Evolutionary conservation across 805 yeast species (phyloP).

Genomic region (Schwanniomyces polymorphus): DNA sequence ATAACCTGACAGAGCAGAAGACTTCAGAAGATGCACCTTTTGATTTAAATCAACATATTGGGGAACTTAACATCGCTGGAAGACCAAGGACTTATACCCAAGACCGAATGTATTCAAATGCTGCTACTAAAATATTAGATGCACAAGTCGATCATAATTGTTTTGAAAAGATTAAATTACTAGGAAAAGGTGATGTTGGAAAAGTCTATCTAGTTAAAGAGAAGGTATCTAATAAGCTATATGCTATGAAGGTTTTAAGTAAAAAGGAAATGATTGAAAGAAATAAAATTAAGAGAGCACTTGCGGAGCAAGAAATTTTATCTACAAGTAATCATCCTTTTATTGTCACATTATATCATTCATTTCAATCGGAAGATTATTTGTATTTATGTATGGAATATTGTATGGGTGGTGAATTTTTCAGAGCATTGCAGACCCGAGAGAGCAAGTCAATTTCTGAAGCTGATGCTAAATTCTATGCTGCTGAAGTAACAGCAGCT

Average conservation of each 20-base stretch:
- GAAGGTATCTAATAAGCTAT: slow-evolving; percentile 67
- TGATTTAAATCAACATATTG: slow-evolving; percentile 42
- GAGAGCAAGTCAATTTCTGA: slow-evolving; percentile 83
- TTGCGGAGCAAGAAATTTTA: slow-evolving; percentile 95
- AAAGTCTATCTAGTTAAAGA: slow-evolving; percentile 91
- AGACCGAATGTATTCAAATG: slow-evolving; percentile 67
- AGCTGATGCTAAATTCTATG: slow-evolving; percentile 88
- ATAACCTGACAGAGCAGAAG: slow-evolving; percentile 11
- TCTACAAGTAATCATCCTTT: slow-evolving; percentile 97
- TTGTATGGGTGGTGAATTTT: slow-evolving; percentile 99
- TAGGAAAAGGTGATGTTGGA: slow-evolving; percentile 98
- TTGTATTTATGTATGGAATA: slow-evolving; percentile 96
- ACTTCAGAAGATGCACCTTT: slow-evolving; percentile 37
- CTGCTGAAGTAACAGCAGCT: slow-evolving; percentile 97
- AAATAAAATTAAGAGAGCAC: slow-evolving; percentile 89
- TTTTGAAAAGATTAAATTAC: slow-evolving; percentile 83
- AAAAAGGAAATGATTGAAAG: slow-evolving; percentile 94
- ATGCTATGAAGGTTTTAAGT: slow-evolving; percentile 89
- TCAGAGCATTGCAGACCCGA: slow-evolving; percentile 91
- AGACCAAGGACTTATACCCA: slow-evolving; percentile 42
- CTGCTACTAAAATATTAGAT: slow-evolving; percentile 69
- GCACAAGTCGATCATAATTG: slow-evolving; percentile 84
- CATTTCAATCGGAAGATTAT: slow-evolving; percentile 92
- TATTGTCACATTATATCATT: slow-evolving; percentile 92
- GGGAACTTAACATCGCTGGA: slow-evolving; percentile 34